phyloP scores from a whole-genome alignment of 495 filamentous ascomycete species.

The Penicillium daleae region DNA sequence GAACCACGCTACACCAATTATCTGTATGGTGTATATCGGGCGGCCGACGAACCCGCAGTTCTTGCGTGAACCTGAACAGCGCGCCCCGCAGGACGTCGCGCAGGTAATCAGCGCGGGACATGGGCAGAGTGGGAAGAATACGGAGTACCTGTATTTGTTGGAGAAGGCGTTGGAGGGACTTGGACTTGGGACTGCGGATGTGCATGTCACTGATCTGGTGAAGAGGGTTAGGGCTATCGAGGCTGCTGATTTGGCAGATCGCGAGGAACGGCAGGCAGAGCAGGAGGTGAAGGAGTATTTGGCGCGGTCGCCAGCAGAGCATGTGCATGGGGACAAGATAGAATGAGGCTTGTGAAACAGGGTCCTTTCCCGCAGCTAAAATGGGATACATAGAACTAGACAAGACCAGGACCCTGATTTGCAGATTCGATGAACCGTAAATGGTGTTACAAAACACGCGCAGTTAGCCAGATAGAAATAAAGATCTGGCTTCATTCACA shows the following conservation, averaged over 20 bases:
- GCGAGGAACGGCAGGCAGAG: constrained; percentile 44
- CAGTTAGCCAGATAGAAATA: background rate
- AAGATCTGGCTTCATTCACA: background rate
- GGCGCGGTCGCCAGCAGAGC: constrained; percentile 27
- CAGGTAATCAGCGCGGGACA: constrained; percentile 75
- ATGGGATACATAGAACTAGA: background rate
- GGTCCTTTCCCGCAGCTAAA: no score
- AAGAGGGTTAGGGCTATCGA: constrained; percentile 48
- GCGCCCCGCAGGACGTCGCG: constrained; percentile 80
- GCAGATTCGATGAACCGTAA: background rate
- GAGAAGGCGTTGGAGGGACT: constrained; percentile 76
- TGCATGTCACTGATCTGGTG: constrained; percentile 69
- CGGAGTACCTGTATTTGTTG: constrained; percentile 84
- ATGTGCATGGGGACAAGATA: constrained; percentile 31
- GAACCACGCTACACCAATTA: constrained; percentile 38
- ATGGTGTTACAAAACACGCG: background rate
- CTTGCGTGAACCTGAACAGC: constrained; percentile 62
- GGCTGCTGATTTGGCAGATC: constrained; percentile 29
- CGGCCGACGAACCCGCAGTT: constrained; percentile 95
- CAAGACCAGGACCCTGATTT: no score
- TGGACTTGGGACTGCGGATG: constrained; percentile 78
- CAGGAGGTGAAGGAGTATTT: constrained; percentile 40
- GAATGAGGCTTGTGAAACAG: constrained; percentile 22
- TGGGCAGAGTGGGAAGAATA: constrained; percentile 89
- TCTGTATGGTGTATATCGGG: constrained; percentile 88